A percentile compares a stretch with the other conserved stretches of the same genome.
phyloP scores from a whole-genome alignment of 192 early-diverging fungal species.

The Coemansia sp. region DNA sequence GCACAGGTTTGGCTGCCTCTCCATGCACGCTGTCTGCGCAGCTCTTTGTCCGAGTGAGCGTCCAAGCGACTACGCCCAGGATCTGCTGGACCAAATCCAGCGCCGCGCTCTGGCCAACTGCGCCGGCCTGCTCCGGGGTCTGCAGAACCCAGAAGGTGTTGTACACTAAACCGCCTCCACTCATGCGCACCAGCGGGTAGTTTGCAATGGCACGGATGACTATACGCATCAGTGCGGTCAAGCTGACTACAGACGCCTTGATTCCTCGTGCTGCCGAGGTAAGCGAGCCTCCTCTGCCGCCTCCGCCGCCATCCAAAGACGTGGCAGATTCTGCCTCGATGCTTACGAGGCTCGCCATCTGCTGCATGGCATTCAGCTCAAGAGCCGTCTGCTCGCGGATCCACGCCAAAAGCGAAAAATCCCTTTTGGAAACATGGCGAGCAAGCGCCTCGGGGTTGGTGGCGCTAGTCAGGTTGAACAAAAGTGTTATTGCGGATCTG shows the following conservation, averaged over 20 bases:
- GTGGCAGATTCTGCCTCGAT: not conserved
- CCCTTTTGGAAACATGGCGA: slow-evolving; percentile 30
- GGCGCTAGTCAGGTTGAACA: slow-evolving; percentile 36
- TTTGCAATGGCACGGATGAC: slow-evolving; percentile 30
- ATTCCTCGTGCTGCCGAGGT: slow-evolving; percentile 1
- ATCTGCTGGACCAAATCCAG: slow-evolving; percentile 16
- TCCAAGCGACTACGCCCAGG: not conserved
- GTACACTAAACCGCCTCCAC: slow-evolving; percentile 7
- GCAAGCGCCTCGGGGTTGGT: slow-evolving; percentile 26
- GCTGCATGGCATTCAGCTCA: slow-evolving; percentile 26
- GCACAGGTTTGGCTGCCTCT: not conserved
- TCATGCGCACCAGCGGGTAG: slow-evolving; percentile 18
- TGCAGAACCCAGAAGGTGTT: slow-evolving; percentile 44
- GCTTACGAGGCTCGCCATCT: slow-evolving; percentile 1
- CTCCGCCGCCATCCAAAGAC: not conserved
- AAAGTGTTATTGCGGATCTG: slow-evolving; percentile 24
- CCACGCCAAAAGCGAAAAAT: slow-evolving; percentile 41
- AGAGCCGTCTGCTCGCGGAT: slow-evolving; percentile 35
- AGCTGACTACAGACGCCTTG: slow-evolving; percentile 22
- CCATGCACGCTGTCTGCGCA: not conserved
- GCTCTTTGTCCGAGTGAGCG: not conserved
- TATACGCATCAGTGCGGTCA: slow-evolving; percentile 36
- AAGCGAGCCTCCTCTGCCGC: not conserved
- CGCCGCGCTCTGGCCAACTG: slow-evolving; percentile 28
- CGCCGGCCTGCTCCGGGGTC: slow-evolving; percentile 19